Evolutionary conservation across 768 basidiomycete genomes (phyloP).

Genomic region (Neoboletus magnificus): DNA sequence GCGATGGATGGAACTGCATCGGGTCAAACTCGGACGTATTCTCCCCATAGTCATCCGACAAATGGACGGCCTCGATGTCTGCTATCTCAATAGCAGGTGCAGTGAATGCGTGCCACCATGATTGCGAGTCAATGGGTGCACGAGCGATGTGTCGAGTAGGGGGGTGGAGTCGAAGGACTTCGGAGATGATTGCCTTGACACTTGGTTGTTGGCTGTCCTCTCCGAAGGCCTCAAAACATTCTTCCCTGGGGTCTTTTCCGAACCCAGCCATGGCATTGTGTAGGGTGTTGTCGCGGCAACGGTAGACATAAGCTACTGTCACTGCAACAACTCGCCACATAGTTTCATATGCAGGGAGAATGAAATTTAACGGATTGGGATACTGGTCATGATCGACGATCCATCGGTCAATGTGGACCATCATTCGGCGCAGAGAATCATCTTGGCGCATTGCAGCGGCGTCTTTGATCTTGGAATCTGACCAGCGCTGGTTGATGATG

Average conservation of each 20-base stretch:
- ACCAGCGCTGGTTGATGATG: slow-evolving; percentile 36
- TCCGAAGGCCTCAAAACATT: slow-evolving; percentile 13
- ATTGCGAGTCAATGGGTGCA: not conserved
- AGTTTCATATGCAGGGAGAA: slow-evolving; percentile 62
- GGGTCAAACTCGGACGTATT: slow-evolving; percentile 46
- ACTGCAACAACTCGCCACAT: slow-evolving; percentile 62
- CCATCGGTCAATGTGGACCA: slow-evolving; percentile 33
- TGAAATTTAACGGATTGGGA: slow-evolving; percentile 45
- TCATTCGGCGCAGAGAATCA: slow-evolving; percentile 31
- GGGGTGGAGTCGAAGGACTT: slow-evolving; percentile 30
- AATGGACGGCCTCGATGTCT: slow-evolving; percentile 21
- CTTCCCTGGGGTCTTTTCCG: slow-evolving; percentile 23
- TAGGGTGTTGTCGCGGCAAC: slow-evolving; percentile 21
- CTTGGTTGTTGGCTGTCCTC: slow-evolving; percentile 13
- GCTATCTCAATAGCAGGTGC: slow-evolving; percentile 18
- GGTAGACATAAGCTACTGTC: slow-evolving; percentile 32
- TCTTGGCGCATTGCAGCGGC: slow-evolving; percentile 12
- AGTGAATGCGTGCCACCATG: slow-evolving; percentile 15
- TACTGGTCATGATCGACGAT: slow-evolving; percentile 30
- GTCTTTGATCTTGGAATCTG: slow-evolving; percentile 20
- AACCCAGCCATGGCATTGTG: slow-evolving; percentile 25
- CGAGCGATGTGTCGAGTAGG: slow-evolving; percentile 26
- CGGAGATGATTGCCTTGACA: slow-evolving; percentile 25
- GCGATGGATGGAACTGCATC: slow-evolving; percentile 34
- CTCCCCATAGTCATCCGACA: slow-evolving; percentile 24